Conservation (phyloP, 148 eudicot genomes). For the Drosera capensis region DNA sequence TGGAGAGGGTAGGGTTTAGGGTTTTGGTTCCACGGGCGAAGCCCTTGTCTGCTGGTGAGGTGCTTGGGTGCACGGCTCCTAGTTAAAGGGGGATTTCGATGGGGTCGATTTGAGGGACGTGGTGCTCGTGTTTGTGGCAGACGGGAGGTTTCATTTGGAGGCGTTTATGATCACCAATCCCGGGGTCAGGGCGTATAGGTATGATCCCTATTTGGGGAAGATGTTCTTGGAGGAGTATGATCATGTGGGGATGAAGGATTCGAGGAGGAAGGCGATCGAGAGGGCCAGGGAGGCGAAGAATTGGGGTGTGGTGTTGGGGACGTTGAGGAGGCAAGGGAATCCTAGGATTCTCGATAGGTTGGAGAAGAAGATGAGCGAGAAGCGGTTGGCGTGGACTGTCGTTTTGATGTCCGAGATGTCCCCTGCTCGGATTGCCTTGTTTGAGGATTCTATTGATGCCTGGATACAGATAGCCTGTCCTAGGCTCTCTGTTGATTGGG, state of each 20-base stretch:
- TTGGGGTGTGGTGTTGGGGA: conserved; percentile 91
- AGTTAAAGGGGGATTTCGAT: conserved; percentile 8
- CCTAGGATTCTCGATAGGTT: conserved; percentile 68
- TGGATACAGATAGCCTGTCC: conserved; percentile 97
- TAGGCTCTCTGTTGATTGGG: conserved; percentile 91
- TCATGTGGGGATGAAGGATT: conserved; percentile 73
- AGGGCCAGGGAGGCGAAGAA: conserved; percentile 51
- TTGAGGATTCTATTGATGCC: conserved; percentile 83
- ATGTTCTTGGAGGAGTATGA: conserved; percentile 92
- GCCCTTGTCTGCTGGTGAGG: conserved; percentile 91
- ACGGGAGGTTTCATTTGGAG: conserved; percentile 94
- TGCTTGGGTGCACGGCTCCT: conserved; percentile 85
- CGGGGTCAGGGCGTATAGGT: conserved; percentile 50
- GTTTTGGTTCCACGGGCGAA: conserved; percentile 78
- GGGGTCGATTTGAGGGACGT: conserved; percentile 19
- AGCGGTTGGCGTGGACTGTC: conserved; percentile 48
- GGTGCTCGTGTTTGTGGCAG: conserved; percentile 73
- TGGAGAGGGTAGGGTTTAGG: conserved; percentile 71
- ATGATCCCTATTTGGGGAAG: conserved; percentile 80
- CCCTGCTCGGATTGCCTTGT: conserved; percentile 53
- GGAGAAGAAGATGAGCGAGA: conserved; percentile 70
- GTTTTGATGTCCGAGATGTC: conserved; percentile 86
- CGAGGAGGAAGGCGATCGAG: conserved; percentile 54
- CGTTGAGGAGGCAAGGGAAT: conserved; percentile 89
- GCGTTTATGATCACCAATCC: conserved; percentile 97